phyloP scores from a whole-genome alignment of 208 protist genomes.

The Trypanosoma conorhini region DNA sequence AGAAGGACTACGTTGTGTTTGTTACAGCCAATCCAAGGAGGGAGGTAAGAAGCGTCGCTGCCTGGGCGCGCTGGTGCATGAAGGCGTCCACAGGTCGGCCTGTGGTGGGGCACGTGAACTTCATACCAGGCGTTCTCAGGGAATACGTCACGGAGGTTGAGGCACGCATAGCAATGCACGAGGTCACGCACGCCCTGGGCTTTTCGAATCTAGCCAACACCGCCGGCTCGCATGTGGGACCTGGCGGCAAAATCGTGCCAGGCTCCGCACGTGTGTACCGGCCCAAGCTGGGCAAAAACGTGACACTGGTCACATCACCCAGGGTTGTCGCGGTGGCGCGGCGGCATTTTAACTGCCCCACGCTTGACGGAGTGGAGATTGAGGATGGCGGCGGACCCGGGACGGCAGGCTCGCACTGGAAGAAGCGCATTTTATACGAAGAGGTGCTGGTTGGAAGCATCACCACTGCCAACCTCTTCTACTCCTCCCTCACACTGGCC shows the following conservation, averaged over 20 bases:
- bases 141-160: background rate
- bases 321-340: conserved; percentile 44
- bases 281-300: conserved; percentile 23
- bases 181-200: conserved; percentile 63
- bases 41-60: conserved; percentile 14
- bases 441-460: conserved; percentile 51
- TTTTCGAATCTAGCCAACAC: conserved; percentile 34
- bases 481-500: conserved; percentile 57
- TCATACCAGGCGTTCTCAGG: conserved; percentile 40
- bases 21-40: conserved; percentile 34
- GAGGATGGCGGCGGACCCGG: conserved; percentile 49
- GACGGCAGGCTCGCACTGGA: conserved; percentile 64
- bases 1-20: conserved; percentile 54
- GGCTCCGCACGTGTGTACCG: conserved; percentile 34
- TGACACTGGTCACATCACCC: conserved; percentile 39
- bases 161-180: conserved; percentile 43
- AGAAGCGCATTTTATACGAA: conserved; percentile 57
- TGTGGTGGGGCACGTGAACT: conserved; percentile 66
- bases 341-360: conserved; percentile 50
- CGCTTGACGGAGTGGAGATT: conserved; percentile 57
- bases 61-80: conserved; percentile 39
- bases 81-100: conserved; percentile 31
- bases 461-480: conserved; percentile 33
- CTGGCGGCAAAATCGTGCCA: conserved; percentile 4
- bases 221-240: conserved; percentile 24